These are phyloP conservation scores for Myxozyma udenii DNA, from an alignment of 805 yeast genomes.

Conservation along the genomic window DNA sequence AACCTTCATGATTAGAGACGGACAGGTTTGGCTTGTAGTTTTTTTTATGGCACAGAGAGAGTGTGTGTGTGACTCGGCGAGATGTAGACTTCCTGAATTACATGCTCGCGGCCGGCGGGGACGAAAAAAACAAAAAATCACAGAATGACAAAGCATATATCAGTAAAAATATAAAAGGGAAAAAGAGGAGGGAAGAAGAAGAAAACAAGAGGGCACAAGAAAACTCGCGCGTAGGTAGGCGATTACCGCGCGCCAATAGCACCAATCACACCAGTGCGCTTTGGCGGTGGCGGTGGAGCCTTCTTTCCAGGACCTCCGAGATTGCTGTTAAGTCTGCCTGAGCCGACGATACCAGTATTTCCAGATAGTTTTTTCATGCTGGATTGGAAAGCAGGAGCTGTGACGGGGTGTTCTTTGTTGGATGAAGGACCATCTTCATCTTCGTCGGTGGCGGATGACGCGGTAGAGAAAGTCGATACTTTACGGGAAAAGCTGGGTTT, in stretches of 20 bases:
- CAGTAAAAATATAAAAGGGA: neutral
- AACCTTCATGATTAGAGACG: no score
- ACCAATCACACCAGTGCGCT: constrained; percentile 25
- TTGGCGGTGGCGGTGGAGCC: constrained; percentile 30
- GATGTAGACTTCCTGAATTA: no score
- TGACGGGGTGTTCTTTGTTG: constrained; percentile 2
- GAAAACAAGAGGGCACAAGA: neutral
- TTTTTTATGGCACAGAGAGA: no score
- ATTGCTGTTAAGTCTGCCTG: constrained; percentile 7
- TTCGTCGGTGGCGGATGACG: constrained; percentile 5
- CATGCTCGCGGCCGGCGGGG: no score
- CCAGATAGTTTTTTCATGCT: constrained; percentile 23
- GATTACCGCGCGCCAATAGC: constrained; percentile 20
- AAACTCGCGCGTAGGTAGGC: neutral
- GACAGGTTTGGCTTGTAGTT: no score
- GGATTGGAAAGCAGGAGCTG: constrained; percentile 24
- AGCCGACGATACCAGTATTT: constrained; percentile 15
- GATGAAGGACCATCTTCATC: constrained; percentile 3
- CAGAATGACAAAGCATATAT: neutral
- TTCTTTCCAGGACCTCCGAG: constrained; percentile 17
- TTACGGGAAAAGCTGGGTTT: constrained; percentile 16
- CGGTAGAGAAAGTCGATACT: constrained; percentile 8
- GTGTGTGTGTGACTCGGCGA: no score
- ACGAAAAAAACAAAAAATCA: constrained; percentile 4
- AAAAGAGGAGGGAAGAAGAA: neutral